Base-by-base conservation (phyloP, 177 flowering plant genomes). In the Vitis hybrid region DNA sequence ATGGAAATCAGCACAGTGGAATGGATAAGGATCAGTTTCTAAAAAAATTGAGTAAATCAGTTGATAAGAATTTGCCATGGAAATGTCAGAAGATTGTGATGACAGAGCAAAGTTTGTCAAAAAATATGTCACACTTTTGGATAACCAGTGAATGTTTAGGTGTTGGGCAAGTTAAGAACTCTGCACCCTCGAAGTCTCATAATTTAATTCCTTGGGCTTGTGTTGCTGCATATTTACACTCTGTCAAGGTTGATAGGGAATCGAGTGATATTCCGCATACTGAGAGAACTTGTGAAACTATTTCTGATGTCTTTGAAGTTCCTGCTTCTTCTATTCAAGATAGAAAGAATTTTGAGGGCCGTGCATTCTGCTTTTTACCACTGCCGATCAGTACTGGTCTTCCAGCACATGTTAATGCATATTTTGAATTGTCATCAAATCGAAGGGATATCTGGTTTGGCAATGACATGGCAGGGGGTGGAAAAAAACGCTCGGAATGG, bases 381-480 rank as follows among this genome's bases (percentile, higher is more conserved):
- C 81, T 95, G 66, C 99, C 99, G 49, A 86, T 95, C n/a, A 77
- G 57, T 66, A 95, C 99, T 19, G 92, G 97, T 75, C 94, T 95
- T 71, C 96, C 97, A 51, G 83, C 80, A 51, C 99, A 95, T 82
- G 81, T 95, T 30, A 95, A 95, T 89, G 93, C 97, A 52, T 95
- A 90, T 79, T 95, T 95, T 83, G 98, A 95, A 71, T 75, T 95
- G 83, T 92, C 99, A 72, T 95, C 99, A 55, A 95, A 95, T 72
- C 74, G 99, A 60, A 89, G 99, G 78, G 99, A 95, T 77, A 92
- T 95, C 71, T 95, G 98, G 99, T 93, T 91, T 83, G 98, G 99
- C 21, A 88, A 84, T 84, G 99, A 95, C 88, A 95, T 95, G 99
- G 85, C 94, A 32, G 99, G 99, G 72, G 97, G 92, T 75, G 99